A percentile compares a stretch with the other conserved stretches of the same genome.
phyloP scores from a whole-genome alignment of 352 stramenopile genomes.

The Aphanomyces astaci region DNA sequence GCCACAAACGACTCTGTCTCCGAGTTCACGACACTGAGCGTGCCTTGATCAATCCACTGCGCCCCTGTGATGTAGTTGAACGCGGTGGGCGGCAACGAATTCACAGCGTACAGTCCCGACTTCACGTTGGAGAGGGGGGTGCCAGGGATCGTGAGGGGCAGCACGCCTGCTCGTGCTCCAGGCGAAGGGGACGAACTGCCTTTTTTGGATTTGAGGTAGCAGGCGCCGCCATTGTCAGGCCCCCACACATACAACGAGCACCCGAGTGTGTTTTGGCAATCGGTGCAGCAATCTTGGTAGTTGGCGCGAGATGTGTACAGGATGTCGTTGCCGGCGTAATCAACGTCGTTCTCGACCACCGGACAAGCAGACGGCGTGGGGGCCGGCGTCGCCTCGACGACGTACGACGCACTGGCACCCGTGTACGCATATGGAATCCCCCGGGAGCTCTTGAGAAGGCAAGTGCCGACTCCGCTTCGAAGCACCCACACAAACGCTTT shows the following conservation, averaged over 20 bases:
- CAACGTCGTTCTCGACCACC: no score
- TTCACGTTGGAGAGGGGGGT: no score
- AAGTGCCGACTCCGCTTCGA: neutral
- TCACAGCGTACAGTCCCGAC: no score
- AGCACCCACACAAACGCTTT: conserved; percentile 14
- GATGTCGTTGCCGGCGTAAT: no score
- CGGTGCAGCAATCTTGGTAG: conserved; percentile 25
- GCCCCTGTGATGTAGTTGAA: neutral
- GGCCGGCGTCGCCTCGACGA: neutral
- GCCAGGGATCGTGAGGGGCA: no score
- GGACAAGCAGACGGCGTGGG: no score
- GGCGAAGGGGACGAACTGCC: neutral
- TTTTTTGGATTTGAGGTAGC: conserved; percentile 15
- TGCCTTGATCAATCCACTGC: neutral
- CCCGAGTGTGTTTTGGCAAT: conserved; percentile 20
- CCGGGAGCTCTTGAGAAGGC: conserved; percentile 5
- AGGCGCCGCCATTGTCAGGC: neutral
- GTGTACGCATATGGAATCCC: neutral
- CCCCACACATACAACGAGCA: conserved; percentile 14
- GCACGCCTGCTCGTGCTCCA: no score
- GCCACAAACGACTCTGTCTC: neutral
- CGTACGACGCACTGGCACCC: neutral
- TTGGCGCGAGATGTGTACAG: no score
- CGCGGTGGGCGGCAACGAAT: neutral
- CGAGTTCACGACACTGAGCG: neutral